Conservation (phyloP, 306 rosid species). For the Sechiopsis laciniata region DNA sequence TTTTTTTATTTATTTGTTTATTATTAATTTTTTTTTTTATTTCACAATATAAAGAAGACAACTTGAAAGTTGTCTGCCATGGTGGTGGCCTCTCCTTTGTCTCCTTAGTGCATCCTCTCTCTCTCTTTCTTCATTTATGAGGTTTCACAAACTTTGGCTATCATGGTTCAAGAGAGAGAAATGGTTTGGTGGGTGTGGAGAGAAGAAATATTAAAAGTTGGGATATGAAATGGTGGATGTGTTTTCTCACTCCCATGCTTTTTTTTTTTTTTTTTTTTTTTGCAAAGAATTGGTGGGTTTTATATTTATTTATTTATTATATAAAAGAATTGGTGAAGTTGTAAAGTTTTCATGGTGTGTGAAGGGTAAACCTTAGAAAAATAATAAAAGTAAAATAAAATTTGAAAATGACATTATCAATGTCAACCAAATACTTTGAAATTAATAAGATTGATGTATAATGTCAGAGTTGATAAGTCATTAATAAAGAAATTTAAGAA, state of each 20-base stretch:
- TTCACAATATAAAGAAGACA: neutral
- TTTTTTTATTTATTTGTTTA: neutral
- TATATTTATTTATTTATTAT: neutral
- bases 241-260: neutral
- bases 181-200: neutral
- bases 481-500: neutral
- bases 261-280: neutral
- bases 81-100: constrained; percentile 5
- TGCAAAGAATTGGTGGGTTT: neutral
- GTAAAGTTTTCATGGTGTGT: neutral
- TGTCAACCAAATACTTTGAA: neutral
- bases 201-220: neutral
- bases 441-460: neutral
- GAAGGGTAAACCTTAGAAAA: neutral
- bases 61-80: constrained; percentile 4
- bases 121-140: neutral
- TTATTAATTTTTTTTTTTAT: neutral
- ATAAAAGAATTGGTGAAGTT: too few species aligned
- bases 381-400: neutral
- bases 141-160: neutral
- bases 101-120: neutral
- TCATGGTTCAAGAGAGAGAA: neutral
- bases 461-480: neutral
- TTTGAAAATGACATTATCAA: neutral
- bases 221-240: neutral